These are phyloP conservation scores for Colletotrichum lentis DNA, from an alignment of 2,329 filamentous ascomycete genomes.

Conservation along the genomic window DNA sequence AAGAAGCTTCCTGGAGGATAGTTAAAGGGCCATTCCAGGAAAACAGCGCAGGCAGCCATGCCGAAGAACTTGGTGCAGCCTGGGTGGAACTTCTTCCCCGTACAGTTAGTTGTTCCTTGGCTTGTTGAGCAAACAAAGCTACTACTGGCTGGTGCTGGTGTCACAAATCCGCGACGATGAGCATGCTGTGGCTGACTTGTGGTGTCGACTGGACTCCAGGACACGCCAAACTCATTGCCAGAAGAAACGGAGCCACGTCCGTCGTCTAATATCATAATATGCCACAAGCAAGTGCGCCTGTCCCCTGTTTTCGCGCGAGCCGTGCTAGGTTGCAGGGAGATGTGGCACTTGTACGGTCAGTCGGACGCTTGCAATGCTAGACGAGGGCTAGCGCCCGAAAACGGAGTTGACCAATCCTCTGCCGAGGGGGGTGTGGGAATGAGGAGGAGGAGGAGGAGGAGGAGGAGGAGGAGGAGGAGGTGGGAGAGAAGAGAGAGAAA, in stretches of 20 bases:
- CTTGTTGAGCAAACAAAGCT: too few relatives aligned
- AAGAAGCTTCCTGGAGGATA: background rate
- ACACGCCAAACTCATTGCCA: background rate
- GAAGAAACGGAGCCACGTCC: background rate
- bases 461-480: too few relatives aligned
- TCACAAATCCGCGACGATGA: too few relatives aligned
- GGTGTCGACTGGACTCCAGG: too few relatives aligned
- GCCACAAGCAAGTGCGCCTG: background rate
- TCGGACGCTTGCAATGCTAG: background rate
- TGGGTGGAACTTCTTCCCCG: background rate
- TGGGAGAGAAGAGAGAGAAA: too few relatives aligned
- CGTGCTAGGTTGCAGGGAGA: constrained; percentile 7
- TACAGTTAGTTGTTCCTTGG: background rate
- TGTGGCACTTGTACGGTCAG: constrained; percentile 21
- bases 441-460: too few relatives aligned
- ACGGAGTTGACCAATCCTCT: background rate
- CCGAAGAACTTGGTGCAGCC: background rate
- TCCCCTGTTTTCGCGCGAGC: constrained; percentile 3
- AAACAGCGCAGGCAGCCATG: background rate
- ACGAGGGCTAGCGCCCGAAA: background rate
- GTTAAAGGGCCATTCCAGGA: background rate
- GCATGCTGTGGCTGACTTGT: too few relatives aligned
- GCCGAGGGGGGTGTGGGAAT: too few relatives aligned
- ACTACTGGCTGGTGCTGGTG: too few relatives aligned
- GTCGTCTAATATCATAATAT: background rate